Evolutionary conservation across 345 rosid genomes (phyloP), one percentile per base, ranked within the genome.

Genomic region (Ailanthus altissimus): DNA sequence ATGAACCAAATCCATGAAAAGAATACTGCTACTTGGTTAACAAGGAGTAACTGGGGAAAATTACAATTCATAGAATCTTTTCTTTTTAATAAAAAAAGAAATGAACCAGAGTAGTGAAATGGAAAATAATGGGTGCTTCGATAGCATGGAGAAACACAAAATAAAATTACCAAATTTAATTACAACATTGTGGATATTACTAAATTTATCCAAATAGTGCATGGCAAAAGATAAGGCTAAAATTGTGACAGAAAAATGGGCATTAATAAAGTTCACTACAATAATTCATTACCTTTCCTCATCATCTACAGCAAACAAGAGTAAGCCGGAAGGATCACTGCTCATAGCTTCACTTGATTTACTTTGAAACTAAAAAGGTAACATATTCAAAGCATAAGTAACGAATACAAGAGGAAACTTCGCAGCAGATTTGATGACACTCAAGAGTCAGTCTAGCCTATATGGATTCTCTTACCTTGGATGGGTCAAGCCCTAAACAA

Each of bases 401-500:
- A 49, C 21, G 8, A 57, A 63, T 70, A 45, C 21, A 25, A 42
- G 47, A 23, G 47, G 56, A 11, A 54, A 51, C 3, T 32, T 32
- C 3, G 38, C 38, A 32, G 38, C 38, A 3, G 38, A 32, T 32
- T 32, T 32, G 1, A 3, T 38, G 1, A 2, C 32, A 65, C 36
- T 54, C 36, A 60, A 71, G n/a, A 66, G 46, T 25, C 28, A 63
- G 77, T 61, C 43, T 20, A 11, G 72, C 72, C 66, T 5, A 23
- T 63, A 70, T 75, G 69, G 64, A 65, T 56, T 64, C 58, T 67
- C 78, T 84, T 87, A 96, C 99, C 98, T 89, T 93, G 56, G 98
- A 91, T 77, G 98, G 88, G 82, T 96, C 99, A 65, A 93, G 94
- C 80, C 99, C 99, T 84, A 96, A 80, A 83, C 99, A 96, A 83